Evolutionary conservation across 495 filamentous ascomycete genomes (phyloP).

Genomic region (Talaromyces adpressus): DNA sequence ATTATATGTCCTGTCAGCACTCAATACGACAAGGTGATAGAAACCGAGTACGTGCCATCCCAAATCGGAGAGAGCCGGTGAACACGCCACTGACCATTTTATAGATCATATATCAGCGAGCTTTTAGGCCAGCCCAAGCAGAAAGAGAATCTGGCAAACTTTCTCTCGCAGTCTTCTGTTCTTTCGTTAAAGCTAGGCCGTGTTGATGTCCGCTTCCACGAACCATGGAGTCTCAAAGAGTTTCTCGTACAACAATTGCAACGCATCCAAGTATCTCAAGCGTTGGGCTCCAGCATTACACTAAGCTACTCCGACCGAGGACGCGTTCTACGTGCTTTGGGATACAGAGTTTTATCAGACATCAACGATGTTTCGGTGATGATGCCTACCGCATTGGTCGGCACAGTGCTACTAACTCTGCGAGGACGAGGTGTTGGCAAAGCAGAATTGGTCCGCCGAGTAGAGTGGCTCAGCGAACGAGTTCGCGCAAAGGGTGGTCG

Average conservation of each 20-base stretch:
- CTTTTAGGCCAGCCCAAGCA: slow-evolving; percentile 88
- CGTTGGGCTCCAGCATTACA: slow-evolving; percentile 27
- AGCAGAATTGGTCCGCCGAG: slow-evolving; percentile 72
- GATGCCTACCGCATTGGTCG: slow-evolving; percentile 94
- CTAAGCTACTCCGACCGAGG: slow-evolving; percentile 43
- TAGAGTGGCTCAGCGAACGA: slow-evolving; percentile 82
- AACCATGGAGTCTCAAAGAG: slow-evolving; percentile 81
- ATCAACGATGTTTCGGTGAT: slow-evolving; percentile 96
- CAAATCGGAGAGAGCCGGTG: too few relatives aligned
- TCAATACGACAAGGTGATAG: slow-evolving; percentile 97
- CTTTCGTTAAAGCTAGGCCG: slow-evolving; percentile 81
- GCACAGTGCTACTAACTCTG: slow-evolving; percentile 86
- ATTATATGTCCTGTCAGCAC: slow-evolving; percentile 92
- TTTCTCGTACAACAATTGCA: slow-evolving; percentile 72
- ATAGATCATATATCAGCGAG: slow-evolving; percentile 80
- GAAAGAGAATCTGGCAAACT: slow-evolving; percentile 85
- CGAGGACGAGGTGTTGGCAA: slow-evolving; percentile 89
- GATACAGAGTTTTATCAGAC: slow-evolving; percentile 84
- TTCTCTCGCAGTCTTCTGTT: slow-evolving; percentile 81
- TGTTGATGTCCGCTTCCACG: slow-evolving; percentile 91
- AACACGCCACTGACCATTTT: not conserved
- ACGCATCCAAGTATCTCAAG: slow-evolving; percentile 27
- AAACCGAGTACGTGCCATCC: slow-evolving; percentile 77
- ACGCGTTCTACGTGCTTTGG: slow-evolving; percentile 70
- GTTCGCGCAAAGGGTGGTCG: slow-evolving; percentile 80